Conservation (phyloP, 352 stramenopile species). For the Globisporangium megalacanthum region DNA sequence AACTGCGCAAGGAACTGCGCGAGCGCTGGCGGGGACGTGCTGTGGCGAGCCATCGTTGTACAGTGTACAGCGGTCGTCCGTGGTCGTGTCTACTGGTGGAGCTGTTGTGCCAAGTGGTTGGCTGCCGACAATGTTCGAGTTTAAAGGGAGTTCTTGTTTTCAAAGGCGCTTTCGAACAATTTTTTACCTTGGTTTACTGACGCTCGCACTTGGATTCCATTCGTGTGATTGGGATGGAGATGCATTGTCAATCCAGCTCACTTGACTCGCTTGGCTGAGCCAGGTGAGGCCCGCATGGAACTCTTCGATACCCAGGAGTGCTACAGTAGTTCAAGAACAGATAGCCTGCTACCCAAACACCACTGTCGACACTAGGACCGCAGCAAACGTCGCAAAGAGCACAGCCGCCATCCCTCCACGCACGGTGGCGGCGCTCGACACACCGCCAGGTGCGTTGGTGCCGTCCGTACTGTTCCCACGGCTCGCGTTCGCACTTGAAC, state of each 20-base stretch:
- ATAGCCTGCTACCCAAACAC: background rate
- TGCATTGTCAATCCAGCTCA: too few relatives aligned
- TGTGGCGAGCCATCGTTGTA: background rate
- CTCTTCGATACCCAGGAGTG: too few relatives aligned
- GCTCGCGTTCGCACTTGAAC: slow-evolving; percentile 14
- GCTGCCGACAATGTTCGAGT: too few relatives aligned
- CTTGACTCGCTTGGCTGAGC: too few relatives aligned
- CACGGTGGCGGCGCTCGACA: background rate
- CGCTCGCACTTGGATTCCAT: too few relatives aligned
- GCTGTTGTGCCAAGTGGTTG: too few relatives aligned
- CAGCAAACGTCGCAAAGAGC: slow-evolving; percentile 1
- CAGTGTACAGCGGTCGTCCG: background rate
- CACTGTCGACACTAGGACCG: background rate
- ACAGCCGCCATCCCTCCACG: background rate
- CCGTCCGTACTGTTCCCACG: background rate
- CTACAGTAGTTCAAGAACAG: too few relatives aligned
- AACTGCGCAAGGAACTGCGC: slow-evolving; percentile 60
- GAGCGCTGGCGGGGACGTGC: slow-evolving; percentile 35
- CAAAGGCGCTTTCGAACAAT: too few relatives aligned
- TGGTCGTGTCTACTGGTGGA: background rate
- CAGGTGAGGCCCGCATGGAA: too few relatives aligned
- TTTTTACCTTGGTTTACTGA: too few relatives aligned
- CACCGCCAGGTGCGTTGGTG: slow-evolving; percentile 1
- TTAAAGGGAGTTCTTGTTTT: too few relatives aligned
- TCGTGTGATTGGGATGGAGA: too few relatives aligned